phyloP scores from a whole-genome alignment of 495 filamentous ascomycete genomes.

The Astrothelium macrocarpum region DNA sequence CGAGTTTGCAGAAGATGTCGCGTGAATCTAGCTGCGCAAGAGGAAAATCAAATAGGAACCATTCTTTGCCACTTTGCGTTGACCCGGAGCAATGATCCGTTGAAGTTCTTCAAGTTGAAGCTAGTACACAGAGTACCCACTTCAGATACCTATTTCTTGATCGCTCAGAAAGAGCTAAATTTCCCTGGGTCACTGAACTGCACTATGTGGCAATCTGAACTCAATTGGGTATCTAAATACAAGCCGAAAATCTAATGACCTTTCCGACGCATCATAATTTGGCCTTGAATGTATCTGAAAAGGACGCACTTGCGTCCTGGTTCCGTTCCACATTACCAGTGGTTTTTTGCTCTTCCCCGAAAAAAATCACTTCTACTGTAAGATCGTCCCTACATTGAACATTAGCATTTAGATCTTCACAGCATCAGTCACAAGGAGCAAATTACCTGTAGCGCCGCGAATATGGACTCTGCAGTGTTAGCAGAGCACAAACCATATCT shows the following conservation, averaged over 20 bases:
- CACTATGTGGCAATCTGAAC: not conserved
- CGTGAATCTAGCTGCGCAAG: too few species aligned
- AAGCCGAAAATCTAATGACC: not conserved
- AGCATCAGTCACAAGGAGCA: not conserved
- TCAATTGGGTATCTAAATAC: not conserved
- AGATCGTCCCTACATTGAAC: slow-evolving; percentile 62
- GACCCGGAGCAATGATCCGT: too few species aligned
- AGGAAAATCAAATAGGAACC: too few species aligned
- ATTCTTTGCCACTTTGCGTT: too few species aligned
- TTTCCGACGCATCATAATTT: slow-evolving; percentile 40
- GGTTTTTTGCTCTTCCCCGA: slow-evolving; percentile 65
- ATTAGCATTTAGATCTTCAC: slow-evolving; percentile 13
- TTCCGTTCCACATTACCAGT: slow-evolving; percentile 72
- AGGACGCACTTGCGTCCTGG: slow-evolving; percentile 67
- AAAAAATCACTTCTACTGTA: slow-evolving; percentile 98
- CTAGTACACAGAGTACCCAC: too few species aligned
- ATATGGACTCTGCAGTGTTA: slow-evolving; percentile 86
- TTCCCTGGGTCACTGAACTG: not conserved
- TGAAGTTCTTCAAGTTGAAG: too few species aligned
- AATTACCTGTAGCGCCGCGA: slow-evolving; percentile 78
- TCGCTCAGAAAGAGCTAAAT: too few species aligned
- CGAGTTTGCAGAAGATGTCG: too few species aligned
- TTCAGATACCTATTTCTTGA: too few species aligned
- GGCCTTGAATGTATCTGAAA: slow-evolving; percentile 40
- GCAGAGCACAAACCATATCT: slow-evolving; percentile 87